Conservation (phyloP, 2,329 filamentous ascomycete species). For the Trichoderma koningiopsis region DNA sequence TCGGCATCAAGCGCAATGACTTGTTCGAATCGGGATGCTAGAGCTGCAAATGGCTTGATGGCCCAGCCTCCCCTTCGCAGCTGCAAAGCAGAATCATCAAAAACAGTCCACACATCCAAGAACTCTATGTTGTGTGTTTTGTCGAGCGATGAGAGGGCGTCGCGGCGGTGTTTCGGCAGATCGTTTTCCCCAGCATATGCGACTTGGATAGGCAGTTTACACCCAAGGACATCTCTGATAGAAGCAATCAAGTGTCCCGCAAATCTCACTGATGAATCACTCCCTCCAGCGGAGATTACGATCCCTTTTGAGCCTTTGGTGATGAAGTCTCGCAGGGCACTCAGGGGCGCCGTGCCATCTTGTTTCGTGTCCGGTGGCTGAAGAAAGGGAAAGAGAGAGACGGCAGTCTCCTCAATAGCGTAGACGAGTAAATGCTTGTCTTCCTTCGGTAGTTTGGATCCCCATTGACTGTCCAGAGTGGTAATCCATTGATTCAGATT, state of each 20-base stretch:
- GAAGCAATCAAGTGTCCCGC: conserved; percentile 42
- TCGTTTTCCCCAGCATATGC: conserved; percentile 43
- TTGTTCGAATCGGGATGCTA: conserved; percentile 42
- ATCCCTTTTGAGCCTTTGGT: conserved; percentile 36
- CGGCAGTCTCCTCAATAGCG: conserved; percentile 27
- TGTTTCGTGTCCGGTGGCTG: background rate
- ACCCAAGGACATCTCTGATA: conserved; percentile 36
- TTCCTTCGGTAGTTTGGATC: background rate
- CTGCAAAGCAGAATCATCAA: conserved; percentile 37
- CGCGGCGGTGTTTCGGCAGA: conserved; percentile 33
- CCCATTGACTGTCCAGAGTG: background rate
- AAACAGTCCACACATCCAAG: conserved; percentile 39
- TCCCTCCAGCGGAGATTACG: conserved; percentile 40
- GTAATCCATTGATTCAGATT: conserved; percentile 31
- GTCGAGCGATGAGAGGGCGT: conserved; percentile 30
- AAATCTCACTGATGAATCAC: conserved; percentile 35
- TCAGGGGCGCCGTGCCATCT: conserved; percentile 28
- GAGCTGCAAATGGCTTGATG: conserved; percentile 45
- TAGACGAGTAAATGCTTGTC: background rate
- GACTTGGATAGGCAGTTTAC: conserved; percentile 40
- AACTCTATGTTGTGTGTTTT: conserved; percentile 35
- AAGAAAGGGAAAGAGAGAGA: conserved; percentile 36
- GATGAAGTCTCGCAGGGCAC: conserved; percentile 29
- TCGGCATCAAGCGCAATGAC: conserved; percentile 46
- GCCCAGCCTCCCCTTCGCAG: conserved; percentile 42